Conservation (phyloP, 257 asterid species). For the Solanum virginianum region DNA sequence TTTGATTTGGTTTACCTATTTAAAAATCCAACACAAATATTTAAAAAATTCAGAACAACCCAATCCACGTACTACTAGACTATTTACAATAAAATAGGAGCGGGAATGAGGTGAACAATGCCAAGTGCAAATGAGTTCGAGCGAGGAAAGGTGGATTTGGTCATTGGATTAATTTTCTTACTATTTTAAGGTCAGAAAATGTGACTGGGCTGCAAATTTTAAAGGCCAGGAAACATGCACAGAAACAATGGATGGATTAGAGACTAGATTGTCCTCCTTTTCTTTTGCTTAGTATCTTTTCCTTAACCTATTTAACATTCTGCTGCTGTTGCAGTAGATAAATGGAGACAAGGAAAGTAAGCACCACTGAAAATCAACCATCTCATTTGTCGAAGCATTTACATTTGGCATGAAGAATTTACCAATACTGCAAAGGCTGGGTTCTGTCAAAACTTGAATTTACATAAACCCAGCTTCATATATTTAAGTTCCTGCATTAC, state of each 20-base stretch:
- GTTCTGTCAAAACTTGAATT: slow-evolving; percentile 29
- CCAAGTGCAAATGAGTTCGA: neutral
- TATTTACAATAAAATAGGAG: neutral
- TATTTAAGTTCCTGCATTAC: slow-evolving; percentile 25
- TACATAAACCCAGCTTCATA: slow-evolving; percentile 15
- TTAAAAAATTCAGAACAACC: no score
- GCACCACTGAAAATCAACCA: neutral
- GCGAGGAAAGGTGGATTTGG: no score
- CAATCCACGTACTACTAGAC: no score
- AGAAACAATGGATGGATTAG: neutral
- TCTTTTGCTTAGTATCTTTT: neutral
- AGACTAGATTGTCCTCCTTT: neutral
- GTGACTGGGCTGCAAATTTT: neutral
- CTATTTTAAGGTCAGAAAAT: no score
- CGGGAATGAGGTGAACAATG: neutral
- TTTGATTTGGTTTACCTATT: no score
- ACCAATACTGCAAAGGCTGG: neutral
- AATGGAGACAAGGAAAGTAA: neutral
- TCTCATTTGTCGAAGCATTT: neutral
- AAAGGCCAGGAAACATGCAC: neutral
- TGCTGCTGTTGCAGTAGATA: neutral
- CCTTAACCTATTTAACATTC: neutral
- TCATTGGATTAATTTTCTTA: neutral
- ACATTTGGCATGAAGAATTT: neutral
- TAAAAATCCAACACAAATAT: no score